phyloP scores from a whole-genome alignment of 768 basidiomycete species.

The Naematelia encephala region DNA sequence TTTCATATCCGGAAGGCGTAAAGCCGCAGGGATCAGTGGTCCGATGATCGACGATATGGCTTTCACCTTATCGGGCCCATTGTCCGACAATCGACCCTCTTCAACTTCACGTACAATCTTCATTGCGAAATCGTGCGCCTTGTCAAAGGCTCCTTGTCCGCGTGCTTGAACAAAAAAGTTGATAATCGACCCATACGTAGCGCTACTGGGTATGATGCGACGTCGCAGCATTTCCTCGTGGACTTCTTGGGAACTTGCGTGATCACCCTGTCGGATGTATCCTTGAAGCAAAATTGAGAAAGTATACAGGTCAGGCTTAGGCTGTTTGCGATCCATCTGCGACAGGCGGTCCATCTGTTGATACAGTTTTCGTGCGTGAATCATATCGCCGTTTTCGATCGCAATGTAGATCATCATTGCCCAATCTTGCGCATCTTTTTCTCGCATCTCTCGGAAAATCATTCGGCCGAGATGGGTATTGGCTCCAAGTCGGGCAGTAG shows the following conservation, averaged over 20 bases:
- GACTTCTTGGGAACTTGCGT: constrained; percentile 60
- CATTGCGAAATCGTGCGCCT: constrained; percentile 67
- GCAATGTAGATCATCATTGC: constrained; percentile 75
- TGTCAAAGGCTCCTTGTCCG: constrained; percentile 56
- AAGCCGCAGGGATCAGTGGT: constrained; percentile 35
- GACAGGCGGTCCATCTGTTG: constrained; percentile 59
- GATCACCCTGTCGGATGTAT: constrained; percentile 61
- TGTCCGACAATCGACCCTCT: constrained; percentile 17
- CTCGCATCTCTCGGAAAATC: constrained; percentile 56
- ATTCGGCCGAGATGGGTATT: constrained; percentile 65
- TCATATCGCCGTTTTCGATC: constrained; percentile 67
- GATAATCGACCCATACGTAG: constrained; percentile 69
- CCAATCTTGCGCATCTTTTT: constrained; percentile 58
- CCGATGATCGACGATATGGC: constrained; percentile 37
- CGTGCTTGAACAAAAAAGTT: constrained; percentile 59
- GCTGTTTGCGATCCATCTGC: constrained; percentile 53
- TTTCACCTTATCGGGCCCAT: constrained; percentile 13
- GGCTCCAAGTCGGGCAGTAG: constrained; percentile 74
- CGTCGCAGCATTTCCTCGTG: constrained; percentile 69
- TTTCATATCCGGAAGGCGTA: constrained; percentile 11
- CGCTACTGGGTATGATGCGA: constrained; percentile 64
- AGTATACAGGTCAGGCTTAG: constrained; percentile 28
- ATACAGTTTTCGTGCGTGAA: constrained; percentile 65
- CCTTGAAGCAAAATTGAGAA: constrained; percentile 42
- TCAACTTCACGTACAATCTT: constrained; percentile 53